These are phyloP conservation scores for Arabidopsis hybrid DNA, from an alignment of 441 rosid genomes.

Conservation along the genomic window DNA sequence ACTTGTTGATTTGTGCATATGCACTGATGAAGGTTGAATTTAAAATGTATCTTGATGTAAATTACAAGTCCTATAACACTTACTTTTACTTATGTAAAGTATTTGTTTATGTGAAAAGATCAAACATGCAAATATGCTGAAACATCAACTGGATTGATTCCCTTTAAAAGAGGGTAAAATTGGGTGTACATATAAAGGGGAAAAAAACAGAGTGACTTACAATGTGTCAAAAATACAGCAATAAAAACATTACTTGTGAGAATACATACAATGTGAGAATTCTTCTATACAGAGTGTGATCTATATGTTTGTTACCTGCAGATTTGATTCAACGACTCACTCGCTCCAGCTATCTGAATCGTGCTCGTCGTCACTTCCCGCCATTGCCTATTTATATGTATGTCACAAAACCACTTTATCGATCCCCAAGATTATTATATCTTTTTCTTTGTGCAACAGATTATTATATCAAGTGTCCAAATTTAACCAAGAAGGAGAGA, in stretches of 20 bases:
- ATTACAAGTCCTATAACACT: not conserved
- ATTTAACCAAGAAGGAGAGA: constrained; percentile 25
- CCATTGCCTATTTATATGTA: constrained; percentile 64
- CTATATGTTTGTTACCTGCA: constrained; percentile 37
- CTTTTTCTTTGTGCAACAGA: not conserved
- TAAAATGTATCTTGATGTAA: not conserved
- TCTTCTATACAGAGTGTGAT: constrained; percentile 1
- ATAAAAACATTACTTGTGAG: not conserved
- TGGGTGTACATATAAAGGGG: too few relatives aligned
- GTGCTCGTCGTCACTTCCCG: constrained; percentile 91
- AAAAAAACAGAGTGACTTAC: not conserved
- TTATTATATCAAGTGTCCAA: not conserved
- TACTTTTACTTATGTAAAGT: not conserved
- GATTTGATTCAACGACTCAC: constrained; percentile 35
- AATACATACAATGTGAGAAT: constrained; percentile 15
- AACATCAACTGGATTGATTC: too few relatives aligned
- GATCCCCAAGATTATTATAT: not conserved
- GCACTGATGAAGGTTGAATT: not conserved
- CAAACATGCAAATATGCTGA: not conserved
- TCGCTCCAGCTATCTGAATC: constrained; percentile 92
- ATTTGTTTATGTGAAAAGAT: not conserved
- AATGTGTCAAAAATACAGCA: not conserved
- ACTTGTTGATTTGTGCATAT: not conserved
- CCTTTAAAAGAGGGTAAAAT: not conserved
- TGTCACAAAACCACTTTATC: constrained; percentile 21